These are phyloP conservation scores for Lablab purpureus DNA, from an alignment of 306 rosid species.

Conservation along the genomic window DNA sequence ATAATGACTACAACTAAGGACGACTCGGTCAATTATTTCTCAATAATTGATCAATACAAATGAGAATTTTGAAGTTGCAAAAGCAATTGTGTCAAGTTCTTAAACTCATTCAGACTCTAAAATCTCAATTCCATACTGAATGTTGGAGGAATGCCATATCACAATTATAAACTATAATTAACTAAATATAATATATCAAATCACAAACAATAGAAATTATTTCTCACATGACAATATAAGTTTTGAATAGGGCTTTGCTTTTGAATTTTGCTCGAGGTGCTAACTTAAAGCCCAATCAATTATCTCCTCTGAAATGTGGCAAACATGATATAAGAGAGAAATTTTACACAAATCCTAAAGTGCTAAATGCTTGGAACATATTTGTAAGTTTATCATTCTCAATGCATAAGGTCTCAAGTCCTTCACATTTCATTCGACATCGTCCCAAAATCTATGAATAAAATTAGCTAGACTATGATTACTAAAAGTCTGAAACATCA, in stretches of 20 bases:
- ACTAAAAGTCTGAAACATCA: constrained; percentile 29
- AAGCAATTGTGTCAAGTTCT: too few relatives aligned
- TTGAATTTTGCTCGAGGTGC: constrained; percentile 79
- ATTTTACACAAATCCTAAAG: constrained; percentile 12
- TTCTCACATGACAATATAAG: constrained; percentile 75
- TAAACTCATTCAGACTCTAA: constrained; percentile 81
- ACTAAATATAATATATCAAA: constrained; percentile 45
- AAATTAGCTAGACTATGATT: constrained; percentile 32
- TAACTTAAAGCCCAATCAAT: constrained; percentile 93
- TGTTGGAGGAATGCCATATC: constrained; percentile 76
- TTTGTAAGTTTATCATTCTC: constrained; percentile 77
- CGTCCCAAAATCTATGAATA: constrained; percentile 72
- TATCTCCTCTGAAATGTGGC: constrained; percentile 72
- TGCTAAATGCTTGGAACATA: constrained; percentile 51
- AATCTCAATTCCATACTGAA: constrained; percentile 75
- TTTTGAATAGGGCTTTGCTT: constrained; percentile 68
- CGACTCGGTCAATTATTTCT: too few relatives aligned
- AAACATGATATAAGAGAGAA: constrained; percentile 25
- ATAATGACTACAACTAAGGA: too few relatives aligned
- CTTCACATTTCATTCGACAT: constrained; percentile 80
- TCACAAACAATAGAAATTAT: constrained; percentile 53
- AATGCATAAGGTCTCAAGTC: constrained; percentile 72
- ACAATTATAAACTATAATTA: constrained; percentile 49
- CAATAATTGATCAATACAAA: too few relatives aligned
- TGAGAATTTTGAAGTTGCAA: too few relatives aligned